Base-by-base conservation (phyloP, 2,329 filamentous ascomycete genomes). In the Cercospora brassicicola region DNA sequence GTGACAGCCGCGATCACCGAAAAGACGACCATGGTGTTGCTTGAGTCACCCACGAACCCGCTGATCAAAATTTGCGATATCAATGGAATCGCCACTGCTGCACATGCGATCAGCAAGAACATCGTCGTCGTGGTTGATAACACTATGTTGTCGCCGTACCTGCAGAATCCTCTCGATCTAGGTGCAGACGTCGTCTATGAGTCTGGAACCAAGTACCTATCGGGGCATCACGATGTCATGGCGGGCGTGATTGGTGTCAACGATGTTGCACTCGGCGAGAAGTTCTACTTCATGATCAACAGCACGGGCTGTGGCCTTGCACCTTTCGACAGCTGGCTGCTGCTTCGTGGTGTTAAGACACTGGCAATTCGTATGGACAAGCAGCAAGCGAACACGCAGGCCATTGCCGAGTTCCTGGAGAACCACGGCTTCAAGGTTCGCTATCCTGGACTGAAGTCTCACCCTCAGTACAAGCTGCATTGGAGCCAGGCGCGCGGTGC, bases 201-300 rank as follows among this genome's bases (percentile, higher is more conserved):
- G 83, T 96, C 92, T 28, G 95, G 95, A 65, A 99, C 95, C 26
- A 99, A 99, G 81, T 99, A 99, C 77, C 86, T 99, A 5, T 98
- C 94, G 1, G 95, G 95, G 33, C 95, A 99, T 80, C 95, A 99
- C 84, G 96, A 99, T 78, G 91, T 99, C 78, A 99, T 99, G 95
- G 95, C 95, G 9, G 95, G 96, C 71, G 93, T 99, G 31, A 91
- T 99, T 72, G 95, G 94, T 23, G 89, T 94, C 79, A 98, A 98
- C 79, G 90, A 96, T 77, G 80, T 88, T 4, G 83, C 88, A 2
- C 83, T 99, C 30, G 94, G 91, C 57, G 93, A 99, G 76, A 92
- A 91, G 77, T 89, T 99, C 73, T 99, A 91, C 83, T 98, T 97
- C 82, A 94, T 93, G 66, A 97, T 99, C 85, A 99, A 99, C 79